A percentile compares a stretch with the other conserved stretches of the same genome.
phyloP scores from a whole-genome alignment of 2,329 filamentous ascomycete species.

The Fusarium agapanthi region DNA sequence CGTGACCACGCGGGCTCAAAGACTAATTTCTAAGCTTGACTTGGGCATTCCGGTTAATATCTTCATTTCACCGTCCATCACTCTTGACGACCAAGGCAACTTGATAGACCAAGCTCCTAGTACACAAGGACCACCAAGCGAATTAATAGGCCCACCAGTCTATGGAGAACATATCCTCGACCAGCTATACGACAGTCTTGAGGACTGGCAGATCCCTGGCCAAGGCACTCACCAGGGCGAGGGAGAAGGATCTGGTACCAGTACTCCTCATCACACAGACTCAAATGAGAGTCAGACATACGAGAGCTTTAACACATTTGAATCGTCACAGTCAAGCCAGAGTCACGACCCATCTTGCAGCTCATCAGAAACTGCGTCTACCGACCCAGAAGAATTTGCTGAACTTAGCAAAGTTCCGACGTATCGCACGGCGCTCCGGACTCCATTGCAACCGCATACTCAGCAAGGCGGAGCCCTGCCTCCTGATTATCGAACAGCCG shows the following conservation, averaged over 20 bases:
- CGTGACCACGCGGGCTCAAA: accelerated
- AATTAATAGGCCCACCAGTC: conserved; percentile 79
- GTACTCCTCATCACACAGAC: conserved; percentile 43
- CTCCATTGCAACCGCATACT: conserved; percentile 63
- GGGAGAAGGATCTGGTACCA: conserved; percentile 60
- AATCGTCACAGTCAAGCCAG: neutral
- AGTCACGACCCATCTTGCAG: conserved; percentile 53
- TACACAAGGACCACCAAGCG: conserved; percentile 60
- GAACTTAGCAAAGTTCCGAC: conserved; percentile 78
- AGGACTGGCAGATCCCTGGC: conserved; percentile 78
- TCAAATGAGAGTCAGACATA: conserved; percentile 58
- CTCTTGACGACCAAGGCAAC: conserved; percentile 84
- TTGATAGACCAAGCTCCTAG: conserved; percentile 66
- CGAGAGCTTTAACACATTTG: neutral
- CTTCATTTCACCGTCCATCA: conserved; percentile 92
- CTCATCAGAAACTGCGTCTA: conserved; percentile 61
- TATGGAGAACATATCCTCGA: conserved; percentile 94
- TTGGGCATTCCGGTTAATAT: conserved; percentile 89
- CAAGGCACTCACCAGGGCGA: conserved; percentile 65
- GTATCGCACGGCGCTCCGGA: conserved; percentile 76
- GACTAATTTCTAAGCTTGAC: conserved; percentile 65
- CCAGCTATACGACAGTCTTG: conserved; percentile 85
- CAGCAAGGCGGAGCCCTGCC: conserved; percentile 60
- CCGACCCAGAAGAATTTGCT: conserved; percentile 66
- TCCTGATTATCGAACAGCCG: conserved; percentile 68